Conservation (phyloP, 371 early-diverging fungal species). For the Conidiobolus incongruus region DNA sequence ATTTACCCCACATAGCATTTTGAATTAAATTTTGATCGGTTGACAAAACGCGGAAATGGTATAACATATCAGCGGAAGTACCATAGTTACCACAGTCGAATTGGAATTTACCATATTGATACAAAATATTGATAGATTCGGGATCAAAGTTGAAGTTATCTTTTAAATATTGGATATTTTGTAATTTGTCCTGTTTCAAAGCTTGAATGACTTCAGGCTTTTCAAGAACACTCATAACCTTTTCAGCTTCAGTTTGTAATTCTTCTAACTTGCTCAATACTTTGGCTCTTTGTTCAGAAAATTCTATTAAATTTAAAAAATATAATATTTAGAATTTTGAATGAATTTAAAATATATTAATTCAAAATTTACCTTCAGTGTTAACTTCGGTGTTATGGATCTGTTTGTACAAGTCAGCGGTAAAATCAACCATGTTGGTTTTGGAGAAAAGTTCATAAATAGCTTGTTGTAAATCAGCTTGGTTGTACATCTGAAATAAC, state of each 20-base stretch:
- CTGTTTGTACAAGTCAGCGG: slow-evolving; percentile 52
- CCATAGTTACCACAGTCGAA: slow-evolving; percentile 81
- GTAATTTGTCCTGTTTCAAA: slow-evolving; percentile 76
- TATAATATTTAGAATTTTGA: slow-evolving; percentile 1
- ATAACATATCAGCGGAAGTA: slow-evolving; percentile 75
- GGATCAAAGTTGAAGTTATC: slow-evolving; percentile 62
- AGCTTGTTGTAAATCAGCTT: slow-evolving; percentile 49
- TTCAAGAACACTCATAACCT: slow-evolving; percentile 67
- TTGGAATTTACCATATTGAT: slow-evolving; percentile 71
- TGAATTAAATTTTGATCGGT: slow-evolving; percentile 48
- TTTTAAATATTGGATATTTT: slow-evolving; percentile 59
- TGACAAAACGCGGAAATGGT: slow-evolving; percentile 79
- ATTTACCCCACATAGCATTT: slow-evolving; percentile 85
- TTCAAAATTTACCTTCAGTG: slow-evolving; percentile 24
- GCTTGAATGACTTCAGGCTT: slow-evolving; percentile 74
- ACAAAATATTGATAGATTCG: slow-evolving; percentile 60
- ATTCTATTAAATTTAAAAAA: slow-evolving; percentile 17
- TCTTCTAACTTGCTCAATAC: slow-evolving; percentile 47
- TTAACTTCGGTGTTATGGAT: slow-evolving; percentile 38
- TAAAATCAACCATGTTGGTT: slow-evolving; percentile 86
- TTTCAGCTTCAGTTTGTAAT: slow-evolving; percentile 50
- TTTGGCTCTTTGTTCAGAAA: slow-evolving; percentile 41
- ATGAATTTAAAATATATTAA: neutral
- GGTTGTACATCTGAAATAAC: slow-evolving; percentile 34
- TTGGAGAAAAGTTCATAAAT: slow-evolving; percentile 64